Evolutionary conservation across 108 stramenopile species (phyloP).

Genomic region (Skeletonema costatum): DNA sequence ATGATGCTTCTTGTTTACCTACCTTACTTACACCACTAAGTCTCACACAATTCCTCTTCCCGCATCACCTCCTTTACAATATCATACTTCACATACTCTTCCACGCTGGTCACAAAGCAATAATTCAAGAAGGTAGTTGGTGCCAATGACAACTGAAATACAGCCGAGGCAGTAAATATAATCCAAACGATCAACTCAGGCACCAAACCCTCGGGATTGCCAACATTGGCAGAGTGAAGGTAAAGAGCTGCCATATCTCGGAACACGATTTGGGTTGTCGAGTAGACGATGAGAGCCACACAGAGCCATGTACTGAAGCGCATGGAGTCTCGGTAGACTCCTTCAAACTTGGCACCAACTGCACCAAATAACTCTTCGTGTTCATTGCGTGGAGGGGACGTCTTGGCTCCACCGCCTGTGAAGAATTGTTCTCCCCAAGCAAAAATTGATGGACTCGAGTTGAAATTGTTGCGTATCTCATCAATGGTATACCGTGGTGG

Average conservation of each 20-base stretch:
- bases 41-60: too few relatives aligned
- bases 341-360: constrained; percentile 30
- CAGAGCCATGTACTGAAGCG: constrained; percentile 47
- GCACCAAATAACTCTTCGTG: constrained; percentile 48
- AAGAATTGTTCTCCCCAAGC: constrained; percentile 25
- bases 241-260: constrained; percentile 35
- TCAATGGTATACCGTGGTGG: constrained; percentile 38
- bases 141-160: constrained; percentile 38
- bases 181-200: constrained; percentile 34
- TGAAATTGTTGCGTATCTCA: constrained; percentile 14
- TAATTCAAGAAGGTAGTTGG: constrained; percentile 44
- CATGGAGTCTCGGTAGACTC: constrained; percentile 42
- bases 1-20: too few relatives aligned
- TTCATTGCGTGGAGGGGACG: constrained; percentile 13
- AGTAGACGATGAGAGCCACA: constrained; percentile 41
- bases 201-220: constrained; percentile 17
- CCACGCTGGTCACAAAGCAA: constrained; percentile 37
- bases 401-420: constrained; percentile 11
- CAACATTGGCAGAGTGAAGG: constrained; percentile 4
- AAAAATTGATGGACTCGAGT: constrained; percentile 29
- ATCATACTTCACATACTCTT: constrained; percentile 16
- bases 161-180: constrained; percentile 9
- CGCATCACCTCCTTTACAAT: too few relatives aligned
- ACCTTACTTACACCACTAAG: too few relatives aligned
- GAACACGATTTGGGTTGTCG: constrained; percentile 32